Evolutionary conservation across 352 stramenopile species (phyloP), one percentile per base, ranked within the genome.

Genomic region (Phytophthora tubulina): DNA sequence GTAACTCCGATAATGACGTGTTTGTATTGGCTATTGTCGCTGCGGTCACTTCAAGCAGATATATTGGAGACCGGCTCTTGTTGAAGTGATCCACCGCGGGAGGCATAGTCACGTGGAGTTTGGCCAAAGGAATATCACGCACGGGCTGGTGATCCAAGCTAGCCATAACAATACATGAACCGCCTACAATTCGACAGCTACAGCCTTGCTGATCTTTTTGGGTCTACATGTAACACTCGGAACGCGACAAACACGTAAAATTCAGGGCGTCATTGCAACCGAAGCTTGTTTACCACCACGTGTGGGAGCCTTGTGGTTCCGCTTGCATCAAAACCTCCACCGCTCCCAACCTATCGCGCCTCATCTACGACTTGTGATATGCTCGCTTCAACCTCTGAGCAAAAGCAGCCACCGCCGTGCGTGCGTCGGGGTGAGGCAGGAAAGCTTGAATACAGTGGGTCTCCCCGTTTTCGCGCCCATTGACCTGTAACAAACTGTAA

Each of bases 341-440:
- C 44, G 59, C 36, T 67, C 63, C 35, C 63, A 49, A 71, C 63
- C 49, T 17, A 71, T 71, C 63, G n/a, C 33, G 36, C 45, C 59
- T 33, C 59, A 67, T 67, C 59, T 67, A 67, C 63, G 14, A 32
- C 1, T 36, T 59, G 54, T 60, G 54, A 66, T 59, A 41, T 31
- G 13, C 30, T 53, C 63, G 27, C 63, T 64, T 45, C 21, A 63
- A 65, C 27, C 31, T 31, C 45, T 33, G 51, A 9, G 7, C n/a
- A 11, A 5, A 13, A 46, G 35, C 49, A 60, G 60, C 60, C 60
- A 67, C 60, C 46, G 27, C n/a, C 15, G 46, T 46, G 41, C 41
- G 41, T 46, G n/a, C 5, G 21, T 46, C 21, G 21, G 21, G 21
- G 21, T 46, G 44, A 30, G 44, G 4, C 15, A 17, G 13, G 36